Conservation (phyloP, 441 rosid species). For the Flueggea neowawraea region DNA sequence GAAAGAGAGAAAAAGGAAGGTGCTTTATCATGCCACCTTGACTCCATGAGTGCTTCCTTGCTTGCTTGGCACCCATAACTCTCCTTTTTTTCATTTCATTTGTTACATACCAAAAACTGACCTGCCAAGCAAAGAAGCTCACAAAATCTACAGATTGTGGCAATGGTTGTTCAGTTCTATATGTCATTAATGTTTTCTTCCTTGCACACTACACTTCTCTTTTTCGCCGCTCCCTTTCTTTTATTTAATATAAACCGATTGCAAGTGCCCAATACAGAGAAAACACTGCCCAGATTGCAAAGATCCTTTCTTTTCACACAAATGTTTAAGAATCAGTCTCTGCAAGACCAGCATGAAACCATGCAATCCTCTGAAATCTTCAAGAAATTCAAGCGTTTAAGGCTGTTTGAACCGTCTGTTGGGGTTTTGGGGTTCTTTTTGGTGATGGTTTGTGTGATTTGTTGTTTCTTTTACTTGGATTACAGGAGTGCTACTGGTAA, state of each 20-base stretch:
- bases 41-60: constrained; percentile 53
- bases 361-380: constrained; percentile 28
- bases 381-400: constrained; percentile 67
- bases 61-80: constrained; percentile 38
- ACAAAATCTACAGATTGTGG: background rate
- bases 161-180: constrained; percentile 17
- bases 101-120: constrained; percentile 31
- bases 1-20: constrained; percentile 5
- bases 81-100: constrained; percentile 5
- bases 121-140: constrained; percentile 49
- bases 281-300: constrained; percentile 22
- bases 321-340: constrained; percentile 47
- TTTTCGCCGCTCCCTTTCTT: background rate
- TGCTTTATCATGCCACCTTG: constrained; percentile 14
- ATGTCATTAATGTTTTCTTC: constrained; percentile 29
- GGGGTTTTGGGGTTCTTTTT: constrained; percentile 70
- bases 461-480: constrained; percentile 72
- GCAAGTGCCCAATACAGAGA: background rate
- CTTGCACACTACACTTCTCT: constrained; percentile 22
- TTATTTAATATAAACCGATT: background rate
- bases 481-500: constrained; percentile 36
- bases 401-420: constrained; percentile 65
- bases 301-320: constrained; percentile 8
- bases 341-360: constrained; percentile 33
- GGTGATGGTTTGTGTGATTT: constrained; percentile 51